These are phyloP conservation scores for Aspergillus avenaceus DNA, from an alignment of 495 filamentous ascomycete species.

Conservation along the genomic window DNA sequence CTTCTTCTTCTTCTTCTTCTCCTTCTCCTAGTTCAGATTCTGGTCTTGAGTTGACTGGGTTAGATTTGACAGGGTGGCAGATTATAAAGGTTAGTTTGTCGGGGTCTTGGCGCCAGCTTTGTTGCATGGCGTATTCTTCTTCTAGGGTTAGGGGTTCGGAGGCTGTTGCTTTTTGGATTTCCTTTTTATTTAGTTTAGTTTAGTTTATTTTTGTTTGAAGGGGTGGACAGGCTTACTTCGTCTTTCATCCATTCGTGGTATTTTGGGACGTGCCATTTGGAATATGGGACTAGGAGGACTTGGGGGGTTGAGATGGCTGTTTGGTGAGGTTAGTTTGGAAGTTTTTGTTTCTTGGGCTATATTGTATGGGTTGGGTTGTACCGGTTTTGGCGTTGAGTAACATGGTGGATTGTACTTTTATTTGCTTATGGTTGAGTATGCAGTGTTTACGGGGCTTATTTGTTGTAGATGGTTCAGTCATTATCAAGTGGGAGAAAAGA, in stretches of 20 bases:
- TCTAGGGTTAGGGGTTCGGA: conserved; percentile 73
- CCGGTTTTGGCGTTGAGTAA: conserved; percentile 40
- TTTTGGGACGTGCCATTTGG: conserved; percentile 68
- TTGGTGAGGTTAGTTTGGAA: neutral
- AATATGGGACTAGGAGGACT: conserved; percentile 79
- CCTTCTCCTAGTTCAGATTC: no score
- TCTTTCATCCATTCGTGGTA: conserved; percentile 95
- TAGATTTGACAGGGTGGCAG: conserved; percentile 22
- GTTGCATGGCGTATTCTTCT: conserved; percentile 84
- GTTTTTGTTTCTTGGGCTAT: neutral
- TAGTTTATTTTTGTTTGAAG: neutral
- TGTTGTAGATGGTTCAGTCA: no score
- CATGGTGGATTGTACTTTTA: no score
- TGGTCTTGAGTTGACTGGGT: neutral
- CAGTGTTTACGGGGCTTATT: neutral
- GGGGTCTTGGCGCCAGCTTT: conserved; percentile 67
- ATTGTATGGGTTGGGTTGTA: conserved; percentile 11
- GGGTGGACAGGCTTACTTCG: conserved; percentile 45
- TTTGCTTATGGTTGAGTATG: no score
- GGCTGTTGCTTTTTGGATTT: conserved; percentile 77
- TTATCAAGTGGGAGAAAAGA: conserved; percentile 8
- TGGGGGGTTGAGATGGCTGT: conserved; percentile 63
- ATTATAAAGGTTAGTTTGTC: conserved; percentile 51
- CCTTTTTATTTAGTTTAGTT: conserved; percentile 25
- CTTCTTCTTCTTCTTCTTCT: no score